phyloP scores from a whole-genome alignment of 2,329 filamentous ascomycete species.

The Ceratocystis huliohia region DNA sequence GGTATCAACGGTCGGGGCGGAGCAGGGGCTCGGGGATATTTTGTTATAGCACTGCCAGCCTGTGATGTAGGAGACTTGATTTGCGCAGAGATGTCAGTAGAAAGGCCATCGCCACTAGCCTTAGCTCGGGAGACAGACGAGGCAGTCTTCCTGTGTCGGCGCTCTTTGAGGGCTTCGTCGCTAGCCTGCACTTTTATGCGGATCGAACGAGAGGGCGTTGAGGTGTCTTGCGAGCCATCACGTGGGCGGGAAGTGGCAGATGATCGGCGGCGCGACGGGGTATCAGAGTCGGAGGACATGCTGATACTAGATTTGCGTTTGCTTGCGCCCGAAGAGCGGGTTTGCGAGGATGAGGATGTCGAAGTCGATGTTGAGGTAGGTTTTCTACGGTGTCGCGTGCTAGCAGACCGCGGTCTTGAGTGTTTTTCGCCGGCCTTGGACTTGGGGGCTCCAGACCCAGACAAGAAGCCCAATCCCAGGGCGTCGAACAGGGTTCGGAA shows the following conservation, averaged over 20 bases:
- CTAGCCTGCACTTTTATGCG: constrained; percentile 71
- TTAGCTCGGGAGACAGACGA: constrained; percentile 24
- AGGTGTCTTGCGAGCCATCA: constrained; percentile 6
- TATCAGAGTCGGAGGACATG: constrained; percentile 18
- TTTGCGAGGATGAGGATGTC: constrained; percentile 29
- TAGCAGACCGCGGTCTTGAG: not conserved
- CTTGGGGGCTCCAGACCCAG: not conserved
- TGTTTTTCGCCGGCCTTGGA: constrained; percentile 12
- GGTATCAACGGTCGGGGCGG: constrained; percentile 86
- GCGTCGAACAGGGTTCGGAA: constrained; percentile 48
- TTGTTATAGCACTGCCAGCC: constrained; percentile 55
- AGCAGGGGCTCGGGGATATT: constrained; percentile 79
- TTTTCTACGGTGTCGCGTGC: constrained; percentile 13
- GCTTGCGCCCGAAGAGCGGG: constrained; percentile 43
- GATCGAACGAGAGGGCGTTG: constrained; percentile 51
- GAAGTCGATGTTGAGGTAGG: not conserved
- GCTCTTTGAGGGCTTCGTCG: constrained; percentile 60
- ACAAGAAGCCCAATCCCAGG: constrained; percentile 8
- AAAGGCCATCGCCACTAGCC: constrained; percentile 13
- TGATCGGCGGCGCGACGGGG: constrained; percentile 5
- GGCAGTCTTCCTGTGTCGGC: constrained; percentile 52
- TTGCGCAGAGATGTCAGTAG: constrained; percentile 53
- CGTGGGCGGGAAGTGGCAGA: constrained; percentile 41
- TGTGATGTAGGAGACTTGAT: constrained; percentile 91
- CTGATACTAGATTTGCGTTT: constrained; percentile 20